Evolutionary conservation across 1,139 yeast genomes (phyloP), one percentile per base, ranked within the genome.

Genomic region (Neolecta irregularis): DNA sequence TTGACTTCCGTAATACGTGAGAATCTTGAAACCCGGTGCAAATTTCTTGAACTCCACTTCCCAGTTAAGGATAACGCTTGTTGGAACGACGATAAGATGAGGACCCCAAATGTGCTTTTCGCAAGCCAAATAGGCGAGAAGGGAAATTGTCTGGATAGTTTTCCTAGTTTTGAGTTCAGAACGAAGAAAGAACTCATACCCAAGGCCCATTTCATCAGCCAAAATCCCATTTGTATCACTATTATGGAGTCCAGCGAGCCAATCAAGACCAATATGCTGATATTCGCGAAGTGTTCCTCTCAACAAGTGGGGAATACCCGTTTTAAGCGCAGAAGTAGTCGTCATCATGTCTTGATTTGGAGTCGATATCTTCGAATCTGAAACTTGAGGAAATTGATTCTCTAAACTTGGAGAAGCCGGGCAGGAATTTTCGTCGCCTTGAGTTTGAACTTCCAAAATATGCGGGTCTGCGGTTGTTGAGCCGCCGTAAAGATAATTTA

Each of bases 151-250:
- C 55, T 91, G 99, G 42, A 91, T 88, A 0, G 99, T 91, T 51
- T 81, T 81, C 8, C 38, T 41, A 35, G 11, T n/a, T 16, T 8
- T 11, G 12, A 11, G 16, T 15, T 15, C 23, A 12, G 15, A 11
- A 26, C n/a, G n/a, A 11, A 21, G 41, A 52, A 56, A 21, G 11
- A 18, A 11, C 6, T 26, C 36, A 11, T 34, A 41, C 49, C 99
- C 99, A 34, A 91, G 65, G 40, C 99, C 99, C 99, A 88, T 88
- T 54, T 88, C 99, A 57, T 88, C 99, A 1, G 99, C 99, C 34
- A 91, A 65, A 39, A 91, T 91, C 43, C 99, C 98, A 54, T 88
- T 91, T 5, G 96, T 91, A 41, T 79, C 74, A 50, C 81, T 81
- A 51, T 81, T 80, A 57, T 85, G 88, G 42, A 91, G 61, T 37